Percentiles rank a stretch among this genome's conserved stretches.
phyloP scores from a whole-genome alignment of 176 grass and related monocot species.

The Melocanna baccifera region DNA sequence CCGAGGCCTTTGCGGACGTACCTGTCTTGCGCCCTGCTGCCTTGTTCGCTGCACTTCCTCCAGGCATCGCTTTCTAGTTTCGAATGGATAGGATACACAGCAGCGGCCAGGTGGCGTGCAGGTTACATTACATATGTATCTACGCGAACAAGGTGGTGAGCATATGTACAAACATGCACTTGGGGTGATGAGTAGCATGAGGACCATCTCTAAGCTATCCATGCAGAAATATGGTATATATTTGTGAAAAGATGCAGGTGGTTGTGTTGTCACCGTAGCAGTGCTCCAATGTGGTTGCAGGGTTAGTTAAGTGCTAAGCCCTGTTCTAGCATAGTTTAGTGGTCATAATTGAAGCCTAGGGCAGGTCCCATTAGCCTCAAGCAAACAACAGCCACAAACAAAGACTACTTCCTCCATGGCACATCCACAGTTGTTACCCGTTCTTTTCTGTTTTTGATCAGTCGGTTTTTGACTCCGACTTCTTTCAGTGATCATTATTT shows the following conservation, averaged over 20 bases:
- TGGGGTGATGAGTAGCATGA: constrained; percentile 6
- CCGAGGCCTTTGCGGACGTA: background rate
- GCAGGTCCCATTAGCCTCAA: background rate
- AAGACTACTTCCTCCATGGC: constrained; percentile 12
- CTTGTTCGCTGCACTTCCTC: constrained; percentile 22
- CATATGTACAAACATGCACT: background rate
- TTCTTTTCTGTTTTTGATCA: too few species aligned
- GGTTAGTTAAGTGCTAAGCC: constrained; percentile 24
- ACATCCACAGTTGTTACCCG: constrained; percentile 6
- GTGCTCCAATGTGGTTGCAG: constrained; percentile 8
- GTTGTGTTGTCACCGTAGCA: constrained; percentile 34
- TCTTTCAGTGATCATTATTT: too few species aligned
- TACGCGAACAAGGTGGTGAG: background rate
- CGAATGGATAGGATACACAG: background rate
- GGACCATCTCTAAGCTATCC: constrained; percentile 13
- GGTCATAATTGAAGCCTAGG: constrained; percentile 45
- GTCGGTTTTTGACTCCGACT: too few species aligned
- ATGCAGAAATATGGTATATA: background rate
- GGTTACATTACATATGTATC: background rate
- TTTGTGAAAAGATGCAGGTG: background rate
- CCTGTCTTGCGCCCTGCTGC: background rate
- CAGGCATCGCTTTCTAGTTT: background rate
- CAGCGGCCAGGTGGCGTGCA: background rate
- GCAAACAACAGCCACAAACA: constrained; percentile 10
- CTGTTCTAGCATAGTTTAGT: constrained; percentile 26